A percentile compares a stretch with the other conserved stretches of the same genome.
These are phyloP conservation scores for Hepatocystis sp. DNA, from an alignment of 169 alveolate genomes.

Conservation along the genomic window DNA sequence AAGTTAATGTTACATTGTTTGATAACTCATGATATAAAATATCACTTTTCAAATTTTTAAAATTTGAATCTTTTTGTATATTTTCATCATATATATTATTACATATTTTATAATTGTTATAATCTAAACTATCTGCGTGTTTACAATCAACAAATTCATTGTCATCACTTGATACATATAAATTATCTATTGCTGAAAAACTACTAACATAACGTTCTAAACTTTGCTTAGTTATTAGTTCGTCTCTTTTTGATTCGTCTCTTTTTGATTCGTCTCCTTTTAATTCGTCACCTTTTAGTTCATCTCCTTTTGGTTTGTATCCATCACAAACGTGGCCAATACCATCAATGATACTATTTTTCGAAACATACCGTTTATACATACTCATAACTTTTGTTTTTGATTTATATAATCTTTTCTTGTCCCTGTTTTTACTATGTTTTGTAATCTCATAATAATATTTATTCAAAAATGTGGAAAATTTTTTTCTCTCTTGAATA, in stretches of 20 bases:
- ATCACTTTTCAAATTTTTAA: slow-evolving; percentile 14
- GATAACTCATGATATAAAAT: slow-evolving; percentile 53
- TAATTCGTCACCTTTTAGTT: neutral
- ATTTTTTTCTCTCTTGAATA: slow-evolving; percentile 53
- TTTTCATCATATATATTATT: too few species aligned
- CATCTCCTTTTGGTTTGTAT: neutral
- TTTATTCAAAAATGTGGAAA: slow-evolving; percentile 2
- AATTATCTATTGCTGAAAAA: slow-evolving; percentile 10
- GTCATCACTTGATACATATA: slow-evolving; percentile 8
- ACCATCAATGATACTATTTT: too few species aligned
- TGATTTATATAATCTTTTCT: too few species aligned
- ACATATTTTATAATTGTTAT: too few species aligned
- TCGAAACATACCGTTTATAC: too few species aligned
- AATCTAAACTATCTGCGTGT: slow-evolving; percentile 3
- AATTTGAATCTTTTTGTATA: too few species aligned
- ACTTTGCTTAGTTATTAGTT: too few species aligned
- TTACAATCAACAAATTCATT: slow-evolving; percentile 3
- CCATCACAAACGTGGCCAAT: neutral
- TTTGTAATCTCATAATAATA: too few species aligned
- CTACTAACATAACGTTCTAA: slow-evolving; percentile 52
- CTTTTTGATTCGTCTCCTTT: too few species aligned
- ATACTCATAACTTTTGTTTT: neutral
- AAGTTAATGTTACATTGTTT: slow-evolving; percentile 41
- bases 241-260: too few species aligned
- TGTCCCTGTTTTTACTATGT: too few species aligned